Evolutionary conservation across 73 alveolate genomes (phyloP), one percentile per base, ranked within the genome.

Genomic region (Paramecium bursaria): DNA sequence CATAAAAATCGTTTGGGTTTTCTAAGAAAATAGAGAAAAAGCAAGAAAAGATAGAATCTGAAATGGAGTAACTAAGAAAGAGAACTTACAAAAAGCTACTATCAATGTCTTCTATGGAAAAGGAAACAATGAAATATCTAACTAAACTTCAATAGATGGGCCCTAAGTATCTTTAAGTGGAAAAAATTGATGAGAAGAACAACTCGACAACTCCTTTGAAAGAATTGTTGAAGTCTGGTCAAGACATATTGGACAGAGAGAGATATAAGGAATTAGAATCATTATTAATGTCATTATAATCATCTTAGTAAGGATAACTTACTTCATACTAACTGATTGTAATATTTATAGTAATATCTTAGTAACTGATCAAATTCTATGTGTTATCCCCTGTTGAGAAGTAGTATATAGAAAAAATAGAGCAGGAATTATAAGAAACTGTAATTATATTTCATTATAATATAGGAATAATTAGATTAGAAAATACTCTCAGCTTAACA

Each of bases 351-450:
- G 13, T 33, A 39, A 39, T 52, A 30, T 27, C 25, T 13, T 13
- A 79, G 89, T 29, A 79, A 79, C 25, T 79, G 17, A 79, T 79
- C 17, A 79, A 79, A 55, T 79, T 53, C 46, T 79, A 48, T 79
- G 89, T 79, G 4, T 35, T 79, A 17, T 79, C 89, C 14, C 89
- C 89, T 17, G 85, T 79, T 4, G 89, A 79, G 48, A 79, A 79
- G 27, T 49, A 57, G 1, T 79, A 79, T 31, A 79, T 79, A 13
- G 48, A 61, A 54, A 79, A 79, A 42, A 79, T 79, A 54, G 89
- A 79, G 44, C 48, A 54, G 26, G 89, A 79, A 42, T 51, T 79
- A 27, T 31, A 54, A 54, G 76, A 79, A 53, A 79, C 85, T 33
- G 88, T 75, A 75, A 51, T 17, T 11, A 50, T 15, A 3, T 50